phyloP scores from a whole-genome alignment of 1,284 basidiomycete species.

The Heterobasidion occidentale region DNA sequence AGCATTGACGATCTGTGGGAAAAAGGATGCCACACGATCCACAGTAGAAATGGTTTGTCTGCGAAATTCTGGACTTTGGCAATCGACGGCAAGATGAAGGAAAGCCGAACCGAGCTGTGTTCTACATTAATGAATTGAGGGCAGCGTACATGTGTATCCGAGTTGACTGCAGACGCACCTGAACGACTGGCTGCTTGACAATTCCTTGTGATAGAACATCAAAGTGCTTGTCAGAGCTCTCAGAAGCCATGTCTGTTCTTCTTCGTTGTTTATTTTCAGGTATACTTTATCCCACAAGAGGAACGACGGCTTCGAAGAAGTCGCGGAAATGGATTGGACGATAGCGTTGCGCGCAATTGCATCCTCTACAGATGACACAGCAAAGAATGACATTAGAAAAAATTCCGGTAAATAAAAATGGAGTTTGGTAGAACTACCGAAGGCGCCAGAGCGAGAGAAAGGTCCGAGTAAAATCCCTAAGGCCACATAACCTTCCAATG shows the following conservation, averaged over 20 bases:
- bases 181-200: slow-evolving; percentile 41
- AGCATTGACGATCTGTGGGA: slow-evolving; percentile 40
- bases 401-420: slow-evolving; percentile 5
- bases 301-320: slow-evolving; percentile 71
- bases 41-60: slow-evolving; percentile 38
- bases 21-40: slow-evolving; percentile 20
- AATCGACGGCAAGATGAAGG: slow-evolving; percentile 60
- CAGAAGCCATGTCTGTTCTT: slow-evolving; percentile 79
- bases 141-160: slow-evolving; percentile 6
- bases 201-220: slow-evolving; percentile 39
- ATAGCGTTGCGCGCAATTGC: slow-evolving; percentile 30
- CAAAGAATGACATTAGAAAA: slow-evolving; percentile 7
- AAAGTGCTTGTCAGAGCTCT: slow-evolving; percentile 53
- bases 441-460: slow-evolving; percentile 37
- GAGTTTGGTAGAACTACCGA: slow-evolving; percentile 34
- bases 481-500: slow-evolving; percentile 80
- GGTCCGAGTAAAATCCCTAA: slow-evolving; percentile 64
- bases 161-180: slow-evolving; percentile 36
- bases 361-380: slow-evolving; percentile 22
- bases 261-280: slow-evolving; percentile 53
- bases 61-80: slow-evolving; percentile 44
- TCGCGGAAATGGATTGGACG: slow-evolving; percentile 33
- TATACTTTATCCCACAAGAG: slow-evolving; percentile 84
- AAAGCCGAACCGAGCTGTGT: slow-evolving; percentile 57
- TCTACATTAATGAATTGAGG: slow-evolving; percentile 24